Base-by-base conservation (phyloP, 148 eudicot genomes). In the Tetragonia tetragonoides region DNA sequence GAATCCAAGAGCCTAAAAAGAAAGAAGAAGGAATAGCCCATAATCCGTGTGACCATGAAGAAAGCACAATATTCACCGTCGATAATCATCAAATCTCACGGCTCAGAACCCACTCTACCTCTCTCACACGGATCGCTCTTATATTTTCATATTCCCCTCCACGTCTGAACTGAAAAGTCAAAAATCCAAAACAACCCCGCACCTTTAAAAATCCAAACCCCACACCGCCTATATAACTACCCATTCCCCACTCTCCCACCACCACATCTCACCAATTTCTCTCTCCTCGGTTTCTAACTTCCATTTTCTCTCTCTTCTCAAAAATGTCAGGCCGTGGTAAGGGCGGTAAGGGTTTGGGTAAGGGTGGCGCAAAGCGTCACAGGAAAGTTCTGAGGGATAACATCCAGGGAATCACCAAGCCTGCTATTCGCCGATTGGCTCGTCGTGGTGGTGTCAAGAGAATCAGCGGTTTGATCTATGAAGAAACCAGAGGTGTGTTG, bases 331-430 rank as follows among this genome's bases (percentile, higher is more conserved):
- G 86, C 2, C 81, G 86, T 8, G 86, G 86, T 6, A 84, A 80
- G 79, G 83, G 86, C 16, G 86, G 83, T 9, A 84, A 84, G 76
- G 86, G 86, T 6, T 40, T 84, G 14, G 86, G 86, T 39, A 84
- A 84, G 69, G 86, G 86, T 16, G 86, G 86, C 51, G 86, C 86
- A 21, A 84, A 84, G 83, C 78, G 86, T 3, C 86, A 84, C 68
- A 73, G 83, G 8, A 84, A 84, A 69, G 86, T 84, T 1, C 74
- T 84, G 56, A 67, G 86, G 3, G 86, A 84, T 63, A 84, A 84
- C 83, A 84, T 84, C 21, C 86, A 84, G 76, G 86, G 86, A 4
- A 84, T 84, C 73, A 84, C 86, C 0, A 84, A 80, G 73, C 83
- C 86, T 7, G 86, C 83, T 18, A 84, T 84, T 38, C 61, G 86